A percentile compares a stretch with the other conserved stretches of the same genome.
phyloP scores from a whole-genome alignment of 805 yeast genomes.

The Wickerhamiella qilinensis region DNA sequence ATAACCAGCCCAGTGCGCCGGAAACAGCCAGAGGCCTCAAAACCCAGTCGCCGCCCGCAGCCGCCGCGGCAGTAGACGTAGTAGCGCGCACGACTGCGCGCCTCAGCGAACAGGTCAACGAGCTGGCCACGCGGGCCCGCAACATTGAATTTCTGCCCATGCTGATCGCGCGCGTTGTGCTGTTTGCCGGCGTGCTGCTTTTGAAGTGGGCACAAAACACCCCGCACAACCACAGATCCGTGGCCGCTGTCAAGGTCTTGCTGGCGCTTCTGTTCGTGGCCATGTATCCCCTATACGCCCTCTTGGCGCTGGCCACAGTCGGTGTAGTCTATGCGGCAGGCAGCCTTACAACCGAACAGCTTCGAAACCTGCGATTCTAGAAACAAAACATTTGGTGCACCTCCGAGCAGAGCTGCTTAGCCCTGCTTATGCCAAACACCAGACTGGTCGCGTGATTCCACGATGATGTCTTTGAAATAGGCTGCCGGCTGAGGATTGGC shows the following conservation, averaged over 20 bases:
- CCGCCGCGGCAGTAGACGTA: no score
- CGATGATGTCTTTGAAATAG: constrained; percentile 10
- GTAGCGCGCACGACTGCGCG: no score
- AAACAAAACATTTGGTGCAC: no score
- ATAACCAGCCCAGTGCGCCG: no score
- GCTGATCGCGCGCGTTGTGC: not conserved
- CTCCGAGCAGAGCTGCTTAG: no score
- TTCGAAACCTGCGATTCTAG: not conserved
- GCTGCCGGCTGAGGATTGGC: constrained; percentile 9
- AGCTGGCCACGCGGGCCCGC: not conserved
- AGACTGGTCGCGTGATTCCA: no score
- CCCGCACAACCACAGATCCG: not conserved
- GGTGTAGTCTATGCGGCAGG: not conserved
- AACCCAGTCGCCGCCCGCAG: no score
- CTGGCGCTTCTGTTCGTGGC: not conserved
- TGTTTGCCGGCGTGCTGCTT: not conserved
- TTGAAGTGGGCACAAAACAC: not conserved
- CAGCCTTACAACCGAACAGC: not conserved
- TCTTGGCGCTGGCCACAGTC: not conserved
- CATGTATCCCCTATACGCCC: not conserved
- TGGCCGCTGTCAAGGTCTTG: not conserved
- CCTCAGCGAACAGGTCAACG: not conserved
- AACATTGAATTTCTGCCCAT: not conserved
- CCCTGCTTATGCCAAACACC: no score
- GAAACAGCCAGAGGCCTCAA: no score